Evolutionary conservation across 2,329 filamentous ascomycete genomes (phyloP).

Genomic region (Paracorniculantispora psalliotae): DNA sequence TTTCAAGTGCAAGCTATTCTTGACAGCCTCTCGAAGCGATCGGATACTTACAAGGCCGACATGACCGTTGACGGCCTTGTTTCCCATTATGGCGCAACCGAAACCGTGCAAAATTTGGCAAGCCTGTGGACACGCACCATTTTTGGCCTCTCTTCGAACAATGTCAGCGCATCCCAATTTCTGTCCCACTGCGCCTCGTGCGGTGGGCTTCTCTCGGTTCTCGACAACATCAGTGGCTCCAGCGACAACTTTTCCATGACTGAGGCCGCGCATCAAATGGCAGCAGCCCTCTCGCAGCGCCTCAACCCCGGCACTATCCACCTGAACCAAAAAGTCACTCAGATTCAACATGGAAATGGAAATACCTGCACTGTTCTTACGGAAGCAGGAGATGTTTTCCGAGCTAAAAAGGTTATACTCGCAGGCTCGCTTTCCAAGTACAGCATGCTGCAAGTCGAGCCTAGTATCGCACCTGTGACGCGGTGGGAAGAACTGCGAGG

Average conservation of each 20-base stretch:
- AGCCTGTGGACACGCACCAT: constrained; percentile 22
- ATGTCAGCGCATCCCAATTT: constrained; percentile 20
- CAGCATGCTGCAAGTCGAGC: constrained; percentile 14
- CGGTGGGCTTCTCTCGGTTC: constrained; percentile 17
- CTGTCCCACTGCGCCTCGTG: constrained; percentile 21
- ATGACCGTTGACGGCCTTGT: constrained; percentile 20
- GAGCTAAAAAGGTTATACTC: constrained; percentile 18
- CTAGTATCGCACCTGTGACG: constrained; percentile 18
- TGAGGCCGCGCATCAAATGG: constrained; percentile 7
- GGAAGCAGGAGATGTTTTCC: constrained; percentile 16
- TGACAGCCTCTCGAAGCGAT: not conserved
- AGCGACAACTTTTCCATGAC: constrained; percentile 13
- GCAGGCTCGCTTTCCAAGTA: constrained; percentile 16
- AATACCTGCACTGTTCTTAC: constrained; percentile 17
- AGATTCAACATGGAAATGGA: constrained; percentile 17
- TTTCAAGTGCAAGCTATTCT: not conserved
- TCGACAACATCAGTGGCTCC: constrained; percentile 10
- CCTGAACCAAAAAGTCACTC: constrained; percentile 16
- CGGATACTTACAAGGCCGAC: not conserved
- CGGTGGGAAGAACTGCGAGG: constrained; percentile 16
- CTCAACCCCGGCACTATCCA: constrained; percentile 16
- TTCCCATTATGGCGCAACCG: constrained; percentile 19
- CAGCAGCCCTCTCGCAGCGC: constrained; percentile 14
- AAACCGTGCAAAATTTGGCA: constrained; percentile 15
- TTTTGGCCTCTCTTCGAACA: constrained; percentile 19